Base-by-base conservation (phyloP, 2,329 filamentous ascomycete species). In the Colletotrichum plurivorum region DNA sequence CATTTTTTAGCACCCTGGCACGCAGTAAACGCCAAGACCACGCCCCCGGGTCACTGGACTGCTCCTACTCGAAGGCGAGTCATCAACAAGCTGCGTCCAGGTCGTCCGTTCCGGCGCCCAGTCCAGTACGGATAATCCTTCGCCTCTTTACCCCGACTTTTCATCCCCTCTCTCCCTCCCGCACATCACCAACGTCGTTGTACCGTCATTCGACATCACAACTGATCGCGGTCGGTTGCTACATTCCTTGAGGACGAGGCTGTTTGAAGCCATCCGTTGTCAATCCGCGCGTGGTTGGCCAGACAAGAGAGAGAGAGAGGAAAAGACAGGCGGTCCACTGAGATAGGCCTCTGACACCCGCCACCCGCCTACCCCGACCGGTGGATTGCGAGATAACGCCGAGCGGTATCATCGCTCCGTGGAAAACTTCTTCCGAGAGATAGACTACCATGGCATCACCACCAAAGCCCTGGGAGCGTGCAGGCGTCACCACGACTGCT, bases 381-480 rank as follows among this genome's bases (percentile, higher is more conserved):
- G 66, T 20, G 31, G 55, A 66, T 66, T 69, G 55, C 66, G 66
- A 69, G 62, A 69, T 66, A 69, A 60, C 66, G 62, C 62, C 66
- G 62, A 69, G 48, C 54, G 49, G 36, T 51, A 57, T 43, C 55
- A 56, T 48, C 45, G 45, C 48, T 59, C 41, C 31, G 41, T 60
- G 62, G 66, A 69, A 69, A 69, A 66, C 66, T 66, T 66, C 31
- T 66, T 66, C 66, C 66, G 16, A 39, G 22, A 56, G 62, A 60
- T 41, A 60, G 66, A 43, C 56, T 55, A 66, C 7, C 72, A 90
- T 90, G 87, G 88, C 88, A 72, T 98, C 95, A 81, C 96, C 96
- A 78, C 96, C 96, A 64, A 99, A 99, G 84, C 96, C 96, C 54
- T 99, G 96, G 96, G 96, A 99, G 84, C 89, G 92, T 80, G 88